Base-by-base conservation (phyloP, 75 land plant species). In the Cupressus sempervirens region DNA sequence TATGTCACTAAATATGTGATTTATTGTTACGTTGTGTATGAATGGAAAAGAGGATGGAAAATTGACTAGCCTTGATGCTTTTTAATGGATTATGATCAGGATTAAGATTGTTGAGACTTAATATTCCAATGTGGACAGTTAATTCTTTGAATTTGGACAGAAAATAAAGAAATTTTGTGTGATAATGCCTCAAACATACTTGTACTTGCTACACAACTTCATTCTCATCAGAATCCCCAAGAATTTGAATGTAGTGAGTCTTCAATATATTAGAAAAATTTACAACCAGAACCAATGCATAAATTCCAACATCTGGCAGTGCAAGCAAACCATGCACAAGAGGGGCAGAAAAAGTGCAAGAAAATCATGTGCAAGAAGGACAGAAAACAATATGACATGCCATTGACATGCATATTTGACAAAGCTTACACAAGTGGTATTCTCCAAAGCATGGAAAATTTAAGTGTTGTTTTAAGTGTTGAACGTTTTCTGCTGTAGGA, bases 191-290 rank as follows among this genome's bases (percentile, higher is more conserved):
- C 53, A 50, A 50, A 50, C 12, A 50, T 88, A 96, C 99, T 93
- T 96, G 97, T 85, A 98, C 97, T 93, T 98, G 99, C 84, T 96
- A 94, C 9, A 98, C 99, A 50, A 93, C 92, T 87, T 98, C 99
- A 84, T 96, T 95, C 82, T 96, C 98, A 86, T 98, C 99, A 54
- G 95, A 89, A 89, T 94, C 99, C 32, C 96, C 99, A 35, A 98
- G 89, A 58, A 91, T 91, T 84, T 96, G 99, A 86, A 98, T 91
- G 76, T 96, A 92, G 15, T 95, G 89, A 40, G 89, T 94, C 92
- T 94, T 95, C 89, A 98, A 84, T 7, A 98, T 93, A 89, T 96
- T 98, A 41, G 98, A 94, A 83, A 98, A 98, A 90, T 93, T 98
- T 98, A 91, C 88, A 85, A 32, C 84, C 32, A 76, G 4, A 10